Percentiles rank a stretch among this genome's conserved stretches.
Evolutionary conservation across 345 rosid genomes (phyloP).

Genomic region (Hypericum perforatum): DNA sequence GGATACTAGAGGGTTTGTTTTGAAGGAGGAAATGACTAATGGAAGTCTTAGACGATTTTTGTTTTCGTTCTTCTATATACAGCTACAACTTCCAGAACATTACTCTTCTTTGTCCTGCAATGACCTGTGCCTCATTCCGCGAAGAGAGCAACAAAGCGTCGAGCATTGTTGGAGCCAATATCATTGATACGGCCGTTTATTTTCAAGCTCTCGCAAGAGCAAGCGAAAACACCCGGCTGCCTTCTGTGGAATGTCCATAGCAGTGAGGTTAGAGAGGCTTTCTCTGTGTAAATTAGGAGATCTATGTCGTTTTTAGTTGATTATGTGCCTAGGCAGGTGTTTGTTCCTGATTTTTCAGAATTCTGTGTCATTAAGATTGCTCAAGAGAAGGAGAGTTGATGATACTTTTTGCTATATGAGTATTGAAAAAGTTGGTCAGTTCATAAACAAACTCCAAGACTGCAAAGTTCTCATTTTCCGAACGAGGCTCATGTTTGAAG

Average conservation of each 20-base stretch:
- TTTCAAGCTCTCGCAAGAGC: constrained; percentile 23
- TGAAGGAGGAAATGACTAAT: no score
- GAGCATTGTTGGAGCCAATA: constrained; percentile 39
- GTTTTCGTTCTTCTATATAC: constrained; percentile 16
- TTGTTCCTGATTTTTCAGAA: no score
- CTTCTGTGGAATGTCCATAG: constrained; percentile 43
- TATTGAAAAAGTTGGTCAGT: no score
- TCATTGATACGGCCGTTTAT: constrained; percentile 41
- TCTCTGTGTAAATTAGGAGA: constrained; percentile 17
- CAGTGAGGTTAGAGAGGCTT: constrained; percentile 19
- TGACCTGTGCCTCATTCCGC: constrained; percentile 63
- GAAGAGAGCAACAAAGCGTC: constrained; percentile 57
- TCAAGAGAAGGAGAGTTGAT: no score
- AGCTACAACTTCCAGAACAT: constrained; percentile 40
- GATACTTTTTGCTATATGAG: no score
- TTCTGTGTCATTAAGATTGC: no score
- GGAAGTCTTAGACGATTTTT: background rate
- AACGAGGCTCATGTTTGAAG: no score
- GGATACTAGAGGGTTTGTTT: no score
- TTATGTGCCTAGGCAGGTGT: no score
- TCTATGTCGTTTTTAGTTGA: background rate
- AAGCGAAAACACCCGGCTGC: constrained; percentile 36
- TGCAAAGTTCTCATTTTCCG: no score
- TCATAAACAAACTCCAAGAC: no score
- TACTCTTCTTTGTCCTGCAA: constrained; percentile 50